Conservation (phyloP, 176 grass and related monocot species). For the Musa itinerans region DNA sequence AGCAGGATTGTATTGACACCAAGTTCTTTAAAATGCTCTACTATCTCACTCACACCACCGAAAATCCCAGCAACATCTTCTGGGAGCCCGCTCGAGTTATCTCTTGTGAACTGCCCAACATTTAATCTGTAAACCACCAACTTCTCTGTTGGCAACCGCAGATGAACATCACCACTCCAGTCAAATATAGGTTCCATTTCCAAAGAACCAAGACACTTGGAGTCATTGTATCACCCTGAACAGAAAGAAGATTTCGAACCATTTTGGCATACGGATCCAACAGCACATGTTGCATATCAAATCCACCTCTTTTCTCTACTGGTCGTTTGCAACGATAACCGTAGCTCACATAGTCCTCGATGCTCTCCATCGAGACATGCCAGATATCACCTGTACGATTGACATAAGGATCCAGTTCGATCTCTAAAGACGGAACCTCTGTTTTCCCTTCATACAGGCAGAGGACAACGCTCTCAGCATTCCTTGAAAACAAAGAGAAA, state of each 20-base stretch:
- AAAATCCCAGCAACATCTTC: slow-evolving; percentile 41
- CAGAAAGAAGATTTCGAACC: slow-evolving; percentile 35
- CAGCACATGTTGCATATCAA: slow-evolving; percentile 36
- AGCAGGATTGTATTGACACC: slow-evolving; percentile 74
- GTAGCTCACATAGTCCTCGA: slow-evolving; percentile 45
- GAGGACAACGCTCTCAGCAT: slow-evolving; percentile 45
- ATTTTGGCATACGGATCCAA: slow-evolving; percentile 75
- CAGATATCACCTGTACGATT: slow-evolving; percentile 65
- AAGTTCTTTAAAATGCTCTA: slow-evolving; percentile 55
- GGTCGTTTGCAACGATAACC: slow-evolving; percentile 46
- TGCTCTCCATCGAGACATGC: slow-evolving; percentile 53
- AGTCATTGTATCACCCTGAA: slow-evolving; percentile 29
- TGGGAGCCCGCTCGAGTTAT: slow-evolving; percentile 36
- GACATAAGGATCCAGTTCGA: slow-evolving; percentile 63
- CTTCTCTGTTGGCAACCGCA: slow-evolving; percentile 62
- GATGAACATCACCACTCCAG: slow-evolving; percentile 47
- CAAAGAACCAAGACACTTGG: slow-evolving; percentile 52
- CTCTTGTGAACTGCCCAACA: slow-evolving; percentile 53
- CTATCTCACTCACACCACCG: slow-evolving; percentile 42
- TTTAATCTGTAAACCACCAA: slow-evolving; percentile 74
- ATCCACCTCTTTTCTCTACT: slow-evolving; percentile 28
- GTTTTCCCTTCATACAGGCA: slow-evolving; percentile 36
- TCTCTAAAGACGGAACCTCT: slow-evolving; percentile 42
- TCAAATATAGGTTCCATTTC: slow-evolving; percentile 25
- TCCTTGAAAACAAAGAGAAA: slow-evolving; percentile 66